Conservation (phyloP, 1,284 basidiomycete species). For the Pholiota adiposa region DNA sequence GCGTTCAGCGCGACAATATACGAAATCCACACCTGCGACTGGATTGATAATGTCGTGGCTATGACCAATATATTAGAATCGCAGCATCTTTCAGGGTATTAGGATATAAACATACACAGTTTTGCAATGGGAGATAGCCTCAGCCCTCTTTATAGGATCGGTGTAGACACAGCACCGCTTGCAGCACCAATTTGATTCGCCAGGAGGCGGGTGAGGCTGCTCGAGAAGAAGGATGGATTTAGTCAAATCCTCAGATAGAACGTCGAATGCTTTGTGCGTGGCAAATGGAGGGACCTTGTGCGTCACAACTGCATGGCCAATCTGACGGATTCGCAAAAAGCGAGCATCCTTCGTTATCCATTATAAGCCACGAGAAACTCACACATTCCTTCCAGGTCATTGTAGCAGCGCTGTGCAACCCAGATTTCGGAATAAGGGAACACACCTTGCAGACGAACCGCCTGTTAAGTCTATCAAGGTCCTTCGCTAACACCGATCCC, state of each 20-base stretch:
- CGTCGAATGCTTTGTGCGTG: too few relatives aligned
- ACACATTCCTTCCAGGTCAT: slow-evolving; percentile 4
- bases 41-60: neutral
- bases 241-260: too few relatives aligned
- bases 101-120: neutral
- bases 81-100: neutral
- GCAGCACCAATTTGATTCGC: neutral
- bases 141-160: neutral
- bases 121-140: neutral
- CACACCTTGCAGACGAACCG: neutral
- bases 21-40: neutral
- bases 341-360: too few relatives aligned
- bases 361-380: too few relatives aligned
- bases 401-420: neutral
- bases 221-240: too few relatives aligned
- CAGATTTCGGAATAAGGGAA: neutral
- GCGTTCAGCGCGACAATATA: neutral
- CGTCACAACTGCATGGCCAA: too few relatives aligned
- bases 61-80: neutral
- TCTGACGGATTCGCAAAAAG: too few relatives aligned
- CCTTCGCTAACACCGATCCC: neutral
- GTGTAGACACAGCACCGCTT: neutral
- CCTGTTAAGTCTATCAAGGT: neutral
- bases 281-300: too few relatives aligned
- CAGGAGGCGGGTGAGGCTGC: too few relatives aligned